These are phyloP conservation scores for Plasmodium blacklocki DNA, from an alignment of 169 alveolate genomes.

Conservation along the genomic window DNA sequence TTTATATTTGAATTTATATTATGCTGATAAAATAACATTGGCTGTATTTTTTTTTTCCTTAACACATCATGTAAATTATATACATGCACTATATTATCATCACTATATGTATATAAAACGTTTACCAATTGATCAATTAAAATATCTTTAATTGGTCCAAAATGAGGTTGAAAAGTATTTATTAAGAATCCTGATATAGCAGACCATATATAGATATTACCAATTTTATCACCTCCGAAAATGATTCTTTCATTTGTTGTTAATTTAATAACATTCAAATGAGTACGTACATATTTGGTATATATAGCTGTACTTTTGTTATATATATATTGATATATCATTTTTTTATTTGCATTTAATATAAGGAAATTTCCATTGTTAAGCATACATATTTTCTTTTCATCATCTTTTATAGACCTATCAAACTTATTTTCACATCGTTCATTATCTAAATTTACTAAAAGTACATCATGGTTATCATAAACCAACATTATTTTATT, in stretches of 20 bases:
- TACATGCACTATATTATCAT: slow-evolving; percentile 65
- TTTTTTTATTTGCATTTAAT: slow-evolving; percentile 40
- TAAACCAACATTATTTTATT: slow-evolving; percentile 41
- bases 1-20: slow-evolving; percentile 61
- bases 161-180: slow-evolving; percentile 74
- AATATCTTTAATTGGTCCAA: slow-evolving; percentile 52
- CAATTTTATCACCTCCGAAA: slow-evolving; percentile 74
- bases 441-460: slow-evolving; percentile 59
- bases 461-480: slow-evolving; percentile 55
- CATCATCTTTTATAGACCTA: slow-evolving; percentile 42
- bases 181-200: slow-evolving; percentile 58
- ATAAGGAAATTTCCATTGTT: slow-evolving; percentile 59
- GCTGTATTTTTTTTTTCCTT: slow-evolving; percentile 38
- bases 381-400: slow-evolving; percentile 54
- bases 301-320: slow-evolving; percentile 37
- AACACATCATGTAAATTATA: slow-evolving; percentile 69
- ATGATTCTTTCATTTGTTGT: slow-evolving; percentile 56
- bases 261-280: slow-evolving; percentile 51
- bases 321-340: slow-evolving; percentile 38
- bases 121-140: slow-evolving; percentile 58
- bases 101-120: slow-evolving; percentile 69
- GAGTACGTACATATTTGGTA: slow-evolving; percentile 45
- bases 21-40: slow-evolving; percentile 63
- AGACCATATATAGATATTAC: slow-evolving; percentile 63
- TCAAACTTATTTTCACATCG: slow-evolving; percentile 67